Conservation (phyloP, 805 yeast genomes). For the Pachysolen tannophilus region DNA sequence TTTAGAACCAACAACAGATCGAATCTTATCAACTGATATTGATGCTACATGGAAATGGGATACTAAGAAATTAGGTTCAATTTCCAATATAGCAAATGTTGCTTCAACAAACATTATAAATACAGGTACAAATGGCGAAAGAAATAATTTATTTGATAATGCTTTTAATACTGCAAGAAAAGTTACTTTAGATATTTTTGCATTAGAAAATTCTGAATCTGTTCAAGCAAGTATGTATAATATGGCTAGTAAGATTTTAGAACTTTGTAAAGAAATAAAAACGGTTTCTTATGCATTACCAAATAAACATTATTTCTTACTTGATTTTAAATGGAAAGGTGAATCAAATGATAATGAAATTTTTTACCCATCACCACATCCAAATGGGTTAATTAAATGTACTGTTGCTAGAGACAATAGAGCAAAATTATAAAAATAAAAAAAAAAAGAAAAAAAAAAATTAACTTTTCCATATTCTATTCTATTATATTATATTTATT, state of each 20-base stretch:
- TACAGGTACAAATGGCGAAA: no score
- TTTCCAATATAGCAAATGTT: conserved; percentile 37
- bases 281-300: conserved; percentile 74
- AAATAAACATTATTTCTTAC: conserved; percentile 84
- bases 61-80: conserved; percentile 37
- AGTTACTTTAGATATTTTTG: conserved; percentile 70
- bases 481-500: no score
- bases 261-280: conserved; percentile 44
- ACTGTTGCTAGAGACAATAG: conserved; percentile 73
- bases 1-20: conserved; percentile 71
- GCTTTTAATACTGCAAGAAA: conserved; percentile 56
- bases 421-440: conserved; percentile 43
- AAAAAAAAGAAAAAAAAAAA: no score
- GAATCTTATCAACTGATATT: conserved; percentile 83
- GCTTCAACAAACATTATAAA: conserved; percentile 43
- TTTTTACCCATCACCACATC: conserved; percentile 86
- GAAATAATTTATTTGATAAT: conserved; percentile 61
- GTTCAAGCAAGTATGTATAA: conserved; percentile 97
- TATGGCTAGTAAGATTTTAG: conserved; percentile 72
- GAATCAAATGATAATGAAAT: conserved; percentile 72
- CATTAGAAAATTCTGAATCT: conserved; percentile 82
- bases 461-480: no score
- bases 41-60: conserved; percentile 67
- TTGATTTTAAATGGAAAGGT: conserved; percentile 81
- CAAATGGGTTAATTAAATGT: conserved; percentile 85